Base-by-base conservation (phyloP, 495 filamentous ascomycete species). In the Penicillium angulare region DNA sequence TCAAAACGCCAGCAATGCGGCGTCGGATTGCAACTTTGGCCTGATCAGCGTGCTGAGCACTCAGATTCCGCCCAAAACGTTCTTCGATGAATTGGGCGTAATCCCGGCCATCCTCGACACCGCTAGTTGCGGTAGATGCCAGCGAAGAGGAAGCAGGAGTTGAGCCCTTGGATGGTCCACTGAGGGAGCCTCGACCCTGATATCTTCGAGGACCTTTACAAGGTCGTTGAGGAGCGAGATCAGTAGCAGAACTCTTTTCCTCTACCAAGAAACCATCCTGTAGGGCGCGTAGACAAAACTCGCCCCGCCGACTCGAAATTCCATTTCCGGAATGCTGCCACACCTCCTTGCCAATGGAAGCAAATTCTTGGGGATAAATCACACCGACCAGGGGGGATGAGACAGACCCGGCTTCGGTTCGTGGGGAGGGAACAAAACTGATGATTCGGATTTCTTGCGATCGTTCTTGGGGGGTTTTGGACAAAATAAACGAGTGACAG, bases 281-380 rank as follows among this genome's bases (percentile, higher is more conserved):
- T 57, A 95, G 81, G 10, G 89, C 78, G 29, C 73, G 68, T 41
- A 88, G 82, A 64, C 89, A 96, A 64, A 92, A 95, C 61, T 96
- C 93, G 12, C 89, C 91, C 15, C 91, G 82, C 34, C 93, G 86
- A 67, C 90, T 95, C 2, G 91, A 96, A 20, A 97, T 77, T 5
- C 93, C 93, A 55, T 96, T 90, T n/a, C 93, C 93, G 6, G 89
- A 84, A 65, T 98, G 93, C 56, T 97, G 93, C 93, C 93, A 98
- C 60, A 92, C 96, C 55, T 86, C 78, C 62, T 97, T 98, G 6
- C 92, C 88, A 53, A 86, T 69, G 6, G 80, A 64, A 45, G 83
- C 86, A 21, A 80, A 66, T 18, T 84, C 78, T 33, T 79, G 71
- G 1, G 86, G 81, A 59, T 84, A 91, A 36, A 97, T 57, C 7